A percentile compares a stretch with the other conserved stretches of the same genome.
phyloP scores from a whole-genome alignment of 1,284 basidiomycete genomes.

The Baeospora myosura region DNA sequence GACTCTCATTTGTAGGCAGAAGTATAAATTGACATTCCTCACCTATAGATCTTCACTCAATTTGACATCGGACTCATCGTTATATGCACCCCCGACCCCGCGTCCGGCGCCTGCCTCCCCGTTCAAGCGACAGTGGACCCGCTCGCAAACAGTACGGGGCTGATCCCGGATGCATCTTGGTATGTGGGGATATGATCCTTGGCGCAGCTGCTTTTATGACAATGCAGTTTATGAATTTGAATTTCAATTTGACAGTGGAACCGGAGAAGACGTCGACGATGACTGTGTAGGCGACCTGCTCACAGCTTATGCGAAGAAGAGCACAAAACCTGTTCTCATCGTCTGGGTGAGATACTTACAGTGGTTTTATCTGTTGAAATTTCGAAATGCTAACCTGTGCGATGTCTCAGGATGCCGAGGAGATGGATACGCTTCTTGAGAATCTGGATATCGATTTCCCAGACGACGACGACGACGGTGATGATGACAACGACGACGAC shows the following conservation, averaged over 20 bases:
- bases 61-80: constrained; percentile 22
- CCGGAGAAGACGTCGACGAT: constrained; percentile 10
- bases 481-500: constrained; percentile 6
- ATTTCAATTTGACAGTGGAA: constrained; percentile 2
- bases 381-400: too few relatives aligned
- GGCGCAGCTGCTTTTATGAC: background rate
- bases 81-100: constrained; percentile 19
- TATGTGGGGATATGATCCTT: too few relatives aligned
- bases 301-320: constrained; percentile 7
- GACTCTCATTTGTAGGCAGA: background rate
- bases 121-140: too few relatives aligned
- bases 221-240: background rate
- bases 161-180: too few relatives aligned
- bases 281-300: constrained; percentile 7
- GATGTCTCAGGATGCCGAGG: constrained; percentile 6
- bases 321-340: constrained; percentile 5
- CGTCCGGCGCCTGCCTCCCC: too few relatives aligned
- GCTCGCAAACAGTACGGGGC: too few relatives aligned
- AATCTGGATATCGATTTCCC: constrained; percentile 17
- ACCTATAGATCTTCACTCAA: constrained; percentile 14
- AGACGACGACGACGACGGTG: background rate
- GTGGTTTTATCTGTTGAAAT: too few relatives aligned
- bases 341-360: constrained; percentile 3
- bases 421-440: constrained; percentile 11
- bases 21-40: background rate